Conservation (phyloP, 1,139 yeast genomes). For the Taiozyma sp. region DNA sequence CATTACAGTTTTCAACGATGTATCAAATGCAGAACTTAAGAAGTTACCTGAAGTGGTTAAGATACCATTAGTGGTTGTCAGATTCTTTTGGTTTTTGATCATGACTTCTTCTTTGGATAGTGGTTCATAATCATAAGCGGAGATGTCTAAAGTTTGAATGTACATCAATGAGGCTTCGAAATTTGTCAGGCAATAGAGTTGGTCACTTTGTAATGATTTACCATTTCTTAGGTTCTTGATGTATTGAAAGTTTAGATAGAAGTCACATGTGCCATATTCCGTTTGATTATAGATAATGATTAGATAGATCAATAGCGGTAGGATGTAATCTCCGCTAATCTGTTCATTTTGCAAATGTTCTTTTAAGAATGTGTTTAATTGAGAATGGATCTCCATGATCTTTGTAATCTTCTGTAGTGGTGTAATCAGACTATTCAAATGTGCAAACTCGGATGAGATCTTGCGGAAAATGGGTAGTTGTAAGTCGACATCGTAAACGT, state of each 20-base stretch:
- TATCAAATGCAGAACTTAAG: slow-evolving; percentile 13
- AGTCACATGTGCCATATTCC: slow-evolving; percentile 28
- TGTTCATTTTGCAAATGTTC: not conserved
- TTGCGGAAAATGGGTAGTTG: slow-evolving; percentile 3
- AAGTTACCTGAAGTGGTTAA: not conserved
- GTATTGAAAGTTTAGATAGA: slow-evolving; percentile 47
- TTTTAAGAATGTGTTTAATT: slow-evolving; percentile 9
- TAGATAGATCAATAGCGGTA: slow-evolving; percentile 51
- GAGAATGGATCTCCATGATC: slow-evolving; percentile 14
- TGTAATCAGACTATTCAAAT: slow-evolving; percentile 1
- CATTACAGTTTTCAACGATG: slow-evolving; percentile 12
- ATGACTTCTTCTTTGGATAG: slow-evolving; percentile 11
- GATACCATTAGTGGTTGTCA: not conserved
- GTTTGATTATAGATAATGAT: slow-evolving; percentile 35
- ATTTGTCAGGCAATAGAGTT: slow-evolving; percentile 57
- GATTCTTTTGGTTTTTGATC: slow-evolving; percentile 3
- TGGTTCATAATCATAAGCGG: not conserved
- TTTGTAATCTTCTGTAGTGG: slow-evolving; percentile 15
- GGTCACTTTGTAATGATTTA: slow-evolving; percentile 41
- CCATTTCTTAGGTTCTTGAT: slow-evolving; percentile 54
- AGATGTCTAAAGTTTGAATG: slow-evolving; percentile 29
- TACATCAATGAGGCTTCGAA: slow-evolving; percentile 60
- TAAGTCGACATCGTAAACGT: slow-evolving; percentile 15
- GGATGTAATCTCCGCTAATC: slow-evolving; percentile 41
- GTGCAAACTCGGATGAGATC: not conserved